Conservation (phyloP, 2,329 filamentous ascomycete genomes). For the Penicillium digitatum region DNA sequence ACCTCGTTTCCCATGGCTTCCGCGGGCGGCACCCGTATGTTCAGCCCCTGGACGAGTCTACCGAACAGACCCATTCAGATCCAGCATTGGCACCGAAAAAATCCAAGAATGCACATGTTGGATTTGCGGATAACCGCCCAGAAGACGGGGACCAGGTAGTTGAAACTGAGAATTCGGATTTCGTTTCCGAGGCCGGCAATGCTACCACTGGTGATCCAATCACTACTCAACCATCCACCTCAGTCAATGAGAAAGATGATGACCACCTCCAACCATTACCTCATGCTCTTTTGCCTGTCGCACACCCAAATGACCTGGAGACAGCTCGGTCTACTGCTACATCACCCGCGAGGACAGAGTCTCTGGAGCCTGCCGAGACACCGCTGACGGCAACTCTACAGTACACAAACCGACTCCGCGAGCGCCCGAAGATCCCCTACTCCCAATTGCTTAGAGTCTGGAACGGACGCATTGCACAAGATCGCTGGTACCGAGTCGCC, state of each 20-base stretch:
- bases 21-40: slow-evolving; percentile 33
- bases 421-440: slow-evolving; percentile 67
- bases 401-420: slow-evolving; percentile 69
- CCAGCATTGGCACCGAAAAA: slow-evolving; percentile 20
- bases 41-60: slow-evolving; percentile 15
- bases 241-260: slow-evolving; percentile 15
- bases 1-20: slow-evolving; percentile 34
- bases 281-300: neutral
- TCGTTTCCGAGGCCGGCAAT: neutral
- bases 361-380: slow-evolving; percentile 24
- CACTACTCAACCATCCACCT: neutral
- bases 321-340: slow-evolving; percentile 17
- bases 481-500: slow-evolving; percentile 75
- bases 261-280: slow-evolving; percentile 11
- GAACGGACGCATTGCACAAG: slow-evolving; percentile 71
- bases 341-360: slow-evolving; percentile 33
- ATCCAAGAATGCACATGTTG: slow-evolving; percentile 51
- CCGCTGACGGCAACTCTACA: slow-evolving; percentile 30
- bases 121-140: slow-evolving; percentile 47
- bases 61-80: slow-evolving; percentile 5
- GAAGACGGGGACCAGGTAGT: slow-evolving; percentile 19
- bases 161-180: slow-evolving; percentile 6
- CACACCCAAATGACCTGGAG: slow-evolving; percentile 30
- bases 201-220: slow-evolving; percentile 1
- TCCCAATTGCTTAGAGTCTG: slow-evolving; percentile 68